Percentiles rank a stretch among this genome's conserved stretches.
Conservation (phyloP, 305 asterid genomes). For the Fraxinus dipetala region DNA sequence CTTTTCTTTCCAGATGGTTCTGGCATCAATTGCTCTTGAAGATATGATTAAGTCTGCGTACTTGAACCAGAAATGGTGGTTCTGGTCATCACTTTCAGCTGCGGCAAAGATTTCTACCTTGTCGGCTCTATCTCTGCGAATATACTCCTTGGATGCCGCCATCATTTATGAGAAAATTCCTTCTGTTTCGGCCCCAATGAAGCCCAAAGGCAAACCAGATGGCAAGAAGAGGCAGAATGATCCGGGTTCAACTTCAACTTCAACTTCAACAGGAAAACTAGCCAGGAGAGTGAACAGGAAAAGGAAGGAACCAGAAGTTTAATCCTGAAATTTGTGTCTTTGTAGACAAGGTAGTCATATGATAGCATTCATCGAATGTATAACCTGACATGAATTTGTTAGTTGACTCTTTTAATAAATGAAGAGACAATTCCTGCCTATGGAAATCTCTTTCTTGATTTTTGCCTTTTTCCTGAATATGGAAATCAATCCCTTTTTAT, state of each 20-base stretch:
- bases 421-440: not conserved
- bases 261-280: not conserved
- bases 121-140: conserved; percentile 27
- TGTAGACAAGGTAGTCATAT: not conserved
- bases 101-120: conserved; percentile 29
- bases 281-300: not conserved
- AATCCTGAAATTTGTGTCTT: not conserved
- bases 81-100: conserved; percentile 28
- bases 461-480: not conserved
- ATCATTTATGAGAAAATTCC: conserved; percentile 17
- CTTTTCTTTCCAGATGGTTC: conserved; percentile 26
- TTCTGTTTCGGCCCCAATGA: not conserved
- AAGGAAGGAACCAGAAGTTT: not conserved
- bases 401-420: not conserved
- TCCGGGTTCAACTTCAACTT: not conserved
- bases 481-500: not conserved
- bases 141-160: conserved; percentile 30
- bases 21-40: conserved; percentile 28
- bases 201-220: not conserved
- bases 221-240: not conserved
- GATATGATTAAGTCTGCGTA: conserved; percentile 24
- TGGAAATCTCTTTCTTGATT: not conserved
- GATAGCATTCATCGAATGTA: not conserved
- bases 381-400: not conserved
- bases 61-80: conserved; percentile 16